These are phyloP conservation scores for Naganishia onofrii DNA, from an alignment of 768 basidiomycete genomes.

Conservation along the genomic window DNA sequence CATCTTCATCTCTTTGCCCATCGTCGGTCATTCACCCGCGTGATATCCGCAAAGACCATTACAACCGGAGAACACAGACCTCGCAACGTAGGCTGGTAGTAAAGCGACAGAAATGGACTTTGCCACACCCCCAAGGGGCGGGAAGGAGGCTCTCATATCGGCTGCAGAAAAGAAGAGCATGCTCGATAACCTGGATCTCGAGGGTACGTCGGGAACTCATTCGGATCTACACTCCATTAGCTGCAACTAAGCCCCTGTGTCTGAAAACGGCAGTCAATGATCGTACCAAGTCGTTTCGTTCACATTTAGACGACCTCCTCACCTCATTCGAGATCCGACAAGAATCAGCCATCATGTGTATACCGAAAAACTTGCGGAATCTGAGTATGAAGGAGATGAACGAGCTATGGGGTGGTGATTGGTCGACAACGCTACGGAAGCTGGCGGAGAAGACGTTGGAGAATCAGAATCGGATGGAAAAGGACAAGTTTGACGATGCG, in stretches of 20 bases:
- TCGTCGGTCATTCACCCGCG: neutral
- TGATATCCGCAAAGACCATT: neutral
- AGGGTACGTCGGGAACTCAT: conserved; percentile 40
- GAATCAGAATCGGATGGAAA: conserved; percentile 26
- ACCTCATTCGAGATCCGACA: conserved; percentile 46
- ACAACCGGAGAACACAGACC: neutral
- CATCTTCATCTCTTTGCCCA: too few relatives aligned
- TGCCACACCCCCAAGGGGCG: conserved; percentile 10
- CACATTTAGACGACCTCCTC: conserved; percentile 40
- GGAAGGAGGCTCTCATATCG: conserved; percentile 7
- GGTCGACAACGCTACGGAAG: conserved; percentile 40
- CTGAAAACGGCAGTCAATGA: conserved; percentile 40
- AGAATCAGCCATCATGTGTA: conserved; percentile 48
- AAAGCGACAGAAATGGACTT: neutral
- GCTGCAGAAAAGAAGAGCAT: conserved; percentile 43
- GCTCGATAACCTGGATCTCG: conserved; percentile 51
- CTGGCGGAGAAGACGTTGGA: conserved; percentile 40
- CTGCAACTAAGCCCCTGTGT: neutral
- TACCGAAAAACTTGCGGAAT: conserved; percentile 44
- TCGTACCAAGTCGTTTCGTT: conserved; percentile 41
- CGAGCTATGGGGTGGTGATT: conserved; percentile 46
- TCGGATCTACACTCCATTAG: neutral
- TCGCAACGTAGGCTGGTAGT: neutral
- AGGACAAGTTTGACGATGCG: conserved; percentile 39
- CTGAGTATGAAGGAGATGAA: conserved; percentile 48